Evolutionary conservation across 208 protist genomes (phyloP).

Genomic region (Herpetomonas samuelpessoai): DNA sequence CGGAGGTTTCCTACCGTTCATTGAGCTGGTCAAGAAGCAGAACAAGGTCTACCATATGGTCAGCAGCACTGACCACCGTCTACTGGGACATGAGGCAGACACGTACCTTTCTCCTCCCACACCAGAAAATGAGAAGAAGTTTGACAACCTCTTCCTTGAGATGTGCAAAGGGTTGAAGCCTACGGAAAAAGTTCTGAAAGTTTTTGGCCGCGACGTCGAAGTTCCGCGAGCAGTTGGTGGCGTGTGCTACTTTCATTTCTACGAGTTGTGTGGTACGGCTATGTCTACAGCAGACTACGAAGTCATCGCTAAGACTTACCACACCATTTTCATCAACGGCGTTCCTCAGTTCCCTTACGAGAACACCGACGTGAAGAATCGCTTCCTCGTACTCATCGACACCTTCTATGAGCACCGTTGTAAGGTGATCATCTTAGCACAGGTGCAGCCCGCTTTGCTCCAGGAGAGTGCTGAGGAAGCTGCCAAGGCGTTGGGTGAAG

Average conservation of each 20-base stretch:
- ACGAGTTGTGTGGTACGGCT: slow-evolving; percentile 64
- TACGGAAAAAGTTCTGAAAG: slow-evolving; percentile 34
- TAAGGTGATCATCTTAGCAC: slow-evolving; percentile 76
- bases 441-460: slow-evolving; percentile 49
- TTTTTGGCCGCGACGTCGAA: slow-evolving; percentile 81
- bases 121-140: slow-evolving; percentile 51
- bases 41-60: slow-evolving; percentile 88
- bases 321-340: slow-evolving; percentile 87
- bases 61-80: slow-evolving; percentile 91
- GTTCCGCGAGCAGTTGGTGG: slow-evolving; percentile 59
- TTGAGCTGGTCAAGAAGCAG: slow-evolving; percentile 88
- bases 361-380: slow-evolving; percentile 74
- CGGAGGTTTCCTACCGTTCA: slow-evolving; percentile 94
- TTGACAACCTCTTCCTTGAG: slow-evolving; percentile 76
- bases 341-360: slow-evolving; percentile 78
- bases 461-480: slow-evolving; percentile 40
- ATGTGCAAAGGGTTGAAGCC: slow-evolving; percentile 84
- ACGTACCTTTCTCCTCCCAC: slow-evolving; percentile 70
- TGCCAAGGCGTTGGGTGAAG: slow-evolving; percentile 6
- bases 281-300: slow-evolving; percentile 84
- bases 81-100: slow-evolving; percentile 64
- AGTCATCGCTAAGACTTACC: slow-evolving; percentile 81
- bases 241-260: slow-evolving; percentile 84
- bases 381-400: slow-evolving; percentile 90
- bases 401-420: slow-evolving; percentile 82